Base-by-base conservation (phyloP, 2,329 filamentous ascomycete species). In the Byssochlamys sp. region DNA sequence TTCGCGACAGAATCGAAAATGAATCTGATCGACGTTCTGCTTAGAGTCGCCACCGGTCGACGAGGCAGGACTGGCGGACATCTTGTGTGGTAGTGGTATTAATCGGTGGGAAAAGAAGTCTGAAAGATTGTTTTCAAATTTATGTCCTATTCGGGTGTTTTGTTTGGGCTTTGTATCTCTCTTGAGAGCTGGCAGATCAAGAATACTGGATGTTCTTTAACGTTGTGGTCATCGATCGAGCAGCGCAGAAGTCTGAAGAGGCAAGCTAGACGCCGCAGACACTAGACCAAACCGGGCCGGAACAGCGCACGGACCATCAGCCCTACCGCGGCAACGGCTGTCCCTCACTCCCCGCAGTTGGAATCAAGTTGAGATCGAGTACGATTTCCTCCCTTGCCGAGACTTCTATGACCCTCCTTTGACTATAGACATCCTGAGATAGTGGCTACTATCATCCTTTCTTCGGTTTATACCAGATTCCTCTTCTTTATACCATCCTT, bases 1-100 rank as follows among this genome's bases (percentile, higher is more conserved):
- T 81, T 99, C 94, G 67, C 90, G 91, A 80, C 94, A 99, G 82
- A 99, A 99, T 69, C 90, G 88, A 77, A 97, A 99, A 53, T 90
- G 91, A 75, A 97, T 91, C 74, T 95, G 90, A 76, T 92, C 86
- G 63, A 64, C 63, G 54, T 61, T 61, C 48, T 71, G 66, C 64
- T 75, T 75, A 60, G 61, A 64, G 58, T 72, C 71, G 59, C 70
- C 71, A 64, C 67, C 69, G 54, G 69, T 67, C 27, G 75, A 71
- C 33, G 76, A 68, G 29, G 73, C 69, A 29, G 77, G 76, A 54
- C 73, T 76, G 12, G 74, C 69, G 60, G 75, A 75, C 73, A 75
- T 75, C 52, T 59, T 64, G 45, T 31, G 54, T 33, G 29, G 45
- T 26, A 9, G 29, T 31, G 53, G 54, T 51, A 26, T 25, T 19